Conservation (phyloP, 139 green algal species). For the Chlamydomonas schloesseri region DNA sequence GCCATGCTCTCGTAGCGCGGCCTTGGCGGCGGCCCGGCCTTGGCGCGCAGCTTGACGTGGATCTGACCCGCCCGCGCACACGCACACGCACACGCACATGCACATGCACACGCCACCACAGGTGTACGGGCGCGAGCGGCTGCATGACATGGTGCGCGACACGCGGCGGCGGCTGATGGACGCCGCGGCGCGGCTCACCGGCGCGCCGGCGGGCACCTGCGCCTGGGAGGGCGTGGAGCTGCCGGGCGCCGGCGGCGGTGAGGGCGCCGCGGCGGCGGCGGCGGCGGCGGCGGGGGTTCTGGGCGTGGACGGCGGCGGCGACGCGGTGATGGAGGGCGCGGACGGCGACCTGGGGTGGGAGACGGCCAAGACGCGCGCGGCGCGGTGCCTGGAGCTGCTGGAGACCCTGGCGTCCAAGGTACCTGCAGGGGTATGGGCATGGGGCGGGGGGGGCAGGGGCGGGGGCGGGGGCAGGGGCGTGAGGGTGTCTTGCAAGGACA, state of each 20-base stretch:
- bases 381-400: conserved; percentile 55
- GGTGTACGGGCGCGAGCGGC: no score
- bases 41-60: no score
- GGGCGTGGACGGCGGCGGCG: no score
- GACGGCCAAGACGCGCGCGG: conserved; percentile 14
- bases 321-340: no score
- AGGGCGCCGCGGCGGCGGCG: neutral
- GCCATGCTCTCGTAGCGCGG: no score
- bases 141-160: neutral
- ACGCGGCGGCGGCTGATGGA: conserved; percentile 35
- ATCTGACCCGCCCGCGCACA: no score
- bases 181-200: conserved; percentile 17
- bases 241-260: neutral
- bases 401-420: conserved; percentile 39
- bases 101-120: no score
- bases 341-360: neutral
- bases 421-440: neutral
- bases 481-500: no score
- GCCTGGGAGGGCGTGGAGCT: conserved; percentile 31
- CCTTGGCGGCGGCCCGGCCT: no score
- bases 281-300: no score
- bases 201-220: neutral
- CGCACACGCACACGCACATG: no score
- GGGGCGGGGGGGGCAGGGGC: neutral
- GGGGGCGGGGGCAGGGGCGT: no score